Conservation (phyloP, 306 rosid species). For the Cucumis hystrix region DNA sequence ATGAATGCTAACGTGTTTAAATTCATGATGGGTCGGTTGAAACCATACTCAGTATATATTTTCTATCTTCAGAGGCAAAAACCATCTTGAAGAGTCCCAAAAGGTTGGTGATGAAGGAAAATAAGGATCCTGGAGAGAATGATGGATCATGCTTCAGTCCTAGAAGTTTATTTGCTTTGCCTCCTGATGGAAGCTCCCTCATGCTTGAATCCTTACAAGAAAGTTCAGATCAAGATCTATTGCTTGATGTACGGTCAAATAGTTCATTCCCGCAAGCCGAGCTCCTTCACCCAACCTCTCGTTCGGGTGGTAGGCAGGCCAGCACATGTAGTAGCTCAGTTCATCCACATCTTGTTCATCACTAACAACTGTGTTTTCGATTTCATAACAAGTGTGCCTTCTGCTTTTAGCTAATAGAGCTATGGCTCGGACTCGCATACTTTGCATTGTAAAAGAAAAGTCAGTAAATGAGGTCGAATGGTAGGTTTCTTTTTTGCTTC, state of each 20-base stretch:
- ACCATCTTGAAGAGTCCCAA: slow-evolving; percentile 75
- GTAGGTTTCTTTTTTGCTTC: slow-evolving; percentile 22
- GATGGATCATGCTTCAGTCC: slow-evolving; percentile 72
- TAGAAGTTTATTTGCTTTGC: slow-evolving; percentile 71
- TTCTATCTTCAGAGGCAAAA: slow-evolving; percentile 47
- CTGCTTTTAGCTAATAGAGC: slow-evolving; percentile 6
- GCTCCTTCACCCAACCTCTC: slow-evolving; percentile 46
- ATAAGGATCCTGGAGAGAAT: slow-evolving; percentile 43
- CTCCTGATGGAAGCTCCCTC: slow-evolving; percentile 63
- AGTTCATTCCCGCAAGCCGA: slow-evolving; percentile 86
- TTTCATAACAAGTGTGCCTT: slow-evolving; percentile 13
- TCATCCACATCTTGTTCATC: slow-evolving; percentile 33
- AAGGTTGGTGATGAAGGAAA: slow-evolving; percentile 51
- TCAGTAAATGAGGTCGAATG: slow-evolving; percentile 42
- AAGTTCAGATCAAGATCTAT: slow-evolving; percentile 63
- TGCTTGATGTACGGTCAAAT: slow-evolving; percentile 74
- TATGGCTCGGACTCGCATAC: background rate
- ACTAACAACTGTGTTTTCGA: slow-evolving; percentile 20
- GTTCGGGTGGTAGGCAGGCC: slow-evolving; percentile 53
- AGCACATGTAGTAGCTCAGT: slow-evolving; percentile 74
- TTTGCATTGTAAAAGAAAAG: slow-evolving; percentile 24
- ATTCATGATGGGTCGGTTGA: background rate
- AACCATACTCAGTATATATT: background rate
- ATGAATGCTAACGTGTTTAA: background rate
- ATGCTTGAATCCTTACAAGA: slow-evolving; percentile 54